phyloP scores from a whole-genome alignment of 441 rosid genomes.

The Eruca vesicaria region DNA sequence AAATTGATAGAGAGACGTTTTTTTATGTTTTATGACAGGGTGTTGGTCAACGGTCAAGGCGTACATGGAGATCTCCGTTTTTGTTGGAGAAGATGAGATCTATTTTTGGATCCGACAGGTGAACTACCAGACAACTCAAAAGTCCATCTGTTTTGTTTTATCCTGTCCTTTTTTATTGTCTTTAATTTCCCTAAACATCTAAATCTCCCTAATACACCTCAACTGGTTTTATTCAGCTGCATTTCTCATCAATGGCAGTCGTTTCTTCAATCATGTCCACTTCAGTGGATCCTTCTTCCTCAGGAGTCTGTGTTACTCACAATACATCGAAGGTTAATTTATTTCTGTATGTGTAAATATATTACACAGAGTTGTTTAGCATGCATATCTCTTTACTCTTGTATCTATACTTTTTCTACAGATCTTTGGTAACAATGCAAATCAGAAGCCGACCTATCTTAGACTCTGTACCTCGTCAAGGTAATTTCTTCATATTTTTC shows the following conservation, averaged over 20 bases:
- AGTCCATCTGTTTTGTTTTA: slow-evolving; percentile 5
- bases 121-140: slow-evolving; percentile 20
- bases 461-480: slow-evolving; percentile 24
- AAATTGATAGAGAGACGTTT: not conserved
- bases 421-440: slow-evolving; percentile 15
- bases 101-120: slow-evolving; percentile 32
- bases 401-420: slow-evolving; percentile 1
- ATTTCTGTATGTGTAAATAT: not conserved
- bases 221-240: not conserved
- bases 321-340: not conserved
- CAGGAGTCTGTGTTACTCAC: not conserved
- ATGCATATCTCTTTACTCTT: not conserved
- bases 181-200: not conserved
- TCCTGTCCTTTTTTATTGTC: not conserved
- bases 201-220: slow-evolving; percentile 1
- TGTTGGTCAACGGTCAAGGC: slow-evolving; percentile 11
- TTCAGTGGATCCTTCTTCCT: slow-evolving; percentile 15
- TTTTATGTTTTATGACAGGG: not conserved
- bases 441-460: not conserved
- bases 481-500: not conserved
- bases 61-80: slow-evolving; percentile 53
- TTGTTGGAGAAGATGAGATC: slow-evolving; percentile 45
- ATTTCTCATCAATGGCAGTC: slow-evolving; percentile 7
- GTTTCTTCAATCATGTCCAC: slow-evolving; percentile 7
- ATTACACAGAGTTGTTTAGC: not conserved